A percentile compares a stretch with the other conserved stretches of the same genome.
These are phyloP conservation scores for Hibiscus trionum DNA, from an alignment of 345 rosid species.

Conservation along the genomic window DNA sequence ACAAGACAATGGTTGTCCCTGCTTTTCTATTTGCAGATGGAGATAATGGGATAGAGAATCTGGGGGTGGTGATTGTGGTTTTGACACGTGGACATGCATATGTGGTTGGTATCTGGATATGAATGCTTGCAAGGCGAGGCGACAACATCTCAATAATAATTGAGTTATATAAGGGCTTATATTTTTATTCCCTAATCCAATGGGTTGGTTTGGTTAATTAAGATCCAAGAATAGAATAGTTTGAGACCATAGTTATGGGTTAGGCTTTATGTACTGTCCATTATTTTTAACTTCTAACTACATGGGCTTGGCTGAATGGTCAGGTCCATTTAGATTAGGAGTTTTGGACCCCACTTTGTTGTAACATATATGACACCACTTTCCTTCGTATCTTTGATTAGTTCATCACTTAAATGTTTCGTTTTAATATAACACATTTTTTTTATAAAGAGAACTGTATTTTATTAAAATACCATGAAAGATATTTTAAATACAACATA, in stretches of 20 bases:
- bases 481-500: no score
- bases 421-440: no score
- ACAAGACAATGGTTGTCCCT: neutral
- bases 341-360: neutral
- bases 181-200: neutral
- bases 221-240: neutral
- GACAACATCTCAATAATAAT: no score
- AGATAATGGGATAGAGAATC: neutral
- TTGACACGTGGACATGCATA: conserved; percentile 25
- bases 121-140: neutral
- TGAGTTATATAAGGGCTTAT: no score
- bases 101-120: conserved; percentile 21
- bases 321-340: neutral
- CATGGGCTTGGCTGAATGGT: neutral
- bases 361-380: neutral
- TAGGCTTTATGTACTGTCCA: neutral
- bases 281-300: neutral
- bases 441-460: no score
- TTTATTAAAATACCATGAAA: no score
- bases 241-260: neutral
- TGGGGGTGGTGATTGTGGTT: conserved; percentile 4
- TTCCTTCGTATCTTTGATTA: neutral
- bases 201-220: neutral
- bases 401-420: neutral
- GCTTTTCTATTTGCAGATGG: neutral